phyloP scores from a whole-genome alignment of 2,329 filamentous ascomycete genomes.

The Neopestalotiopsis sp. region DNA sequence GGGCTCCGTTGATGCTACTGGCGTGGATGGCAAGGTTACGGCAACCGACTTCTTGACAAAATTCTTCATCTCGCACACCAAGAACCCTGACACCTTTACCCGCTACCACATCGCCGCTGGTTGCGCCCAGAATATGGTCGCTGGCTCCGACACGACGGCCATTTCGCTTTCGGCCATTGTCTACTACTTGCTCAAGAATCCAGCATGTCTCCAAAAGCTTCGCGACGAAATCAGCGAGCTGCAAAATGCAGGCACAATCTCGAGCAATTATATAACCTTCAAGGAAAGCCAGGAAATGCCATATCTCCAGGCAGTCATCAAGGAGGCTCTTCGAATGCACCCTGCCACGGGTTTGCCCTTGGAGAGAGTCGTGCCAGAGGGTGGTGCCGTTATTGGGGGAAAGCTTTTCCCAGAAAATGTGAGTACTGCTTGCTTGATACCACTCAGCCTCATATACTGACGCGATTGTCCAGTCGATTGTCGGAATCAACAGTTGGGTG shows the following conservation, averaged over 20 bases:
- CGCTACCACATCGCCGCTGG: constrained; percentile 26
- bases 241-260: constrained; percentile 14
- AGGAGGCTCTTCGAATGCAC: constrained; percentile 49
- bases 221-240: constrained; percentile 30
- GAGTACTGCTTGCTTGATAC: neutral
- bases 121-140: constrained; percentile 34
- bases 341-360: constrained; percentile 33
- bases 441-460: neutral
- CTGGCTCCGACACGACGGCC: constrained; percentile 42
- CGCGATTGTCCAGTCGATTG: constrained; percentile 27
- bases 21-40: neutral
- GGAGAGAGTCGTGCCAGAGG: constrained; percentile 29
- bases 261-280: constrained; percentile 25
- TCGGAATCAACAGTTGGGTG: constrained; percentile 43
- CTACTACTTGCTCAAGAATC: constrained; percentile 29
- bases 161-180: constrained; percentile 36
- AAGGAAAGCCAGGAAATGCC: constrained; percentile 37
- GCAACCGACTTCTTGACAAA: constrained; percentile 33
- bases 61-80: constrained; percentile 29
- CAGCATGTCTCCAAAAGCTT: constrained; percentile 18
- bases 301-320: constrained; percentile 59
- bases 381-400: constrained; percentile 31
- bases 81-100: constrained; percentile 38
- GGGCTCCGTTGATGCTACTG: neutral
- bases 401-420: constrained; percentile 31